Base-by-base conservation (phyloP, 306 rosid species). In the Cucurbita pepo region DNA sequence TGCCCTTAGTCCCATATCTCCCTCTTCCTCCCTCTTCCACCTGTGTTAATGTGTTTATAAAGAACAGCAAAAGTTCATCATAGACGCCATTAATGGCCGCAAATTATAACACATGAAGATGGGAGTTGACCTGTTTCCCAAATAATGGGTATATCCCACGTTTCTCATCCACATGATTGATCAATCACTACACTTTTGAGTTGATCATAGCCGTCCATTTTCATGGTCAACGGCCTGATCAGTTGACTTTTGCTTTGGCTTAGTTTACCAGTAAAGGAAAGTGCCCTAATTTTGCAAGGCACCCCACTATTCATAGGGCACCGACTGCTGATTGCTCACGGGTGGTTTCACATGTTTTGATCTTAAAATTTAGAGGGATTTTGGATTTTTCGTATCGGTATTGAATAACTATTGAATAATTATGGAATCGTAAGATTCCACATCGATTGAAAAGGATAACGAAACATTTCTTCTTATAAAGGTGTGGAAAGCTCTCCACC, bases 191-290 rank as follows among this genome's bases (percentile, higher is more conserved):
- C 61, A 56, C 37, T 56, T 10, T 4, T 56, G 61, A 21, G 61
- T 21, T 56, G 15, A 56, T 56, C 61, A 56, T 21, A 9, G 61
- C 61, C 61, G 15, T 56, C 61, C 61, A 56, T 21, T 56, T 62
- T 14, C 6, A 15, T 5, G 91, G 77, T 61, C 91, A 84, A 75
- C 85, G 87, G 63, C 85, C 82, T 75, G 85, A 3, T 10, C 0
- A 50, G 36, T 56, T 14, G 61, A 56, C 13, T 56, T 56, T 54
- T 54, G 58, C 5, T n/a, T 8, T 54, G 58, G 58, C 58, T 54
- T 54, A n/a, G 36, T 56, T 56, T 10, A 21, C 10, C 0, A 21
- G 36, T 56, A 21, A 56, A 21, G 36, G 36, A 56, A 56, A 10
- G 10, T 22, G 14, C 15, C 10, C 34, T 19, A 56, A 56, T 56